Conservation (phyloP, 2,329 filamentous ascomycete genomes). For the Stemphylium lycopersici region DNA sequence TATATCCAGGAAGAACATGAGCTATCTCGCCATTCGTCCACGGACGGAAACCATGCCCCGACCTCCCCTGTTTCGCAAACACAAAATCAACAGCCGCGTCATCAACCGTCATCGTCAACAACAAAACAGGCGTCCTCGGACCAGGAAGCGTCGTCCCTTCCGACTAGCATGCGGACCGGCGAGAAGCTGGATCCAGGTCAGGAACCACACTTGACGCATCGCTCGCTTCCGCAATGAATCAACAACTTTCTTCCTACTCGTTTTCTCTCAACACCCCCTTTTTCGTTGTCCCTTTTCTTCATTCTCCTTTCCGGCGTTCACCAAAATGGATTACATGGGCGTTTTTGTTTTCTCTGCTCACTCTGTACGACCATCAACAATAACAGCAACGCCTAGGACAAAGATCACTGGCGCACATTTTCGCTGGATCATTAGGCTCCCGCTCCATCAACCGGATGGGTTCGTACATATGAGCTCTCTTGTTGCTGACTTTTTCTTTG, state of each 20-base stretch:
- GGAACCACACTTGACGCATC: background rate
- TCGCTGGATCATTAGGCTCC: no score
- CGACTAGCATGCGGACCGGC: background rate
- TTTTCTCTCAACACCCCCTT: background rate
- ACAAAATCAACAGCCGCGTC: background rate
- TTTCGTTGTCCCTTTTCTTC: background rate
- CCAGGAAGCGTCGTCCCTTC: background rate
- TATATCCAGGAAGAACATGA: constrained; percentile 57
- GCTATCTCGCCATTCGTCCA: background rate
- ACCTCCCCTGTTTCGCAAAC: background rate
- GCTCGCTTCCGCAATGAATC: constrained; percentile 1
- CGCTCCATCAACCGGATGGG: no score
- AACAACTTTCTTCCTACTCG: background rate
- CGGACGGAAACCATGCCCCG: background rate
- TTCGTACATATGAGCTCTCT: no score
- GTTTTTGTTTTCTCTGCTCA: no score
- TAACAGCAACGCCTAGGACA: no score
- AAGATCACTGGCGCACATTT: no score
- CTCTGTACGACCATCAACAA: background rate
- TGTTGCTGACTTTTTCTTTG: no score
- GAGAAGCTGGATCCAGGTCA: background rate
- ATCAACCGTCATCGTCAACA: background rate
- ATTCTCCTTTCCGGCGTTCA: background rate
- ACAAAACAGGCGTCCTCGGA: background rate
- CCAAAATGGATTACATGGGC: background rate